These are phyloP conservation scores for Gilbertella persicaria DNA, from an alignment of 371 early-diverging fungal species.

Conservation along the genomic window DNA sequence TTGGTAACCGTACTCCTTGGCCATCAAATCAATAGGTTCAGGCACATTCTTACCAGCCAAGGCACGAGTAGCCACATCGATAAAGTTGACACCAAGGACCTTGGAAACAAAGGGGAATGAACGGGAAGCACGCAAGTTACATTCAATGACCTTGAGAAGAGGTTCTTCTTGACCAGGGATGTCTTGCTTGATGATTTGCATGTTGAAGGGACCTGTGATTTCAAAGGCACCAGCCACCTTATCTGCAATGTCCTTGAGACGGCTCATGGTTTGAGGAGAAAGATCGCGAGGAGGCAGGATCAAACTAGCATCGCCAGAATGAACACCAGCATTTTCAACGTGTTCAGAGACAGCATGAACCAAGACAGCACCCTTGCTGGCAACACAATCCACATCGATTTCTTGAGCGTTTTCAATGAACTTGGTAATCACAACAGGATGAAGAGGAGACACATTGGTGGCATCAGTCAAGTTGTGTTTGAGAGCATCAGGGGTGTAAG, in stretches of 20 bases:
- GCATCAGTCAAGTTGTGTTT: conserved; percentile 77
- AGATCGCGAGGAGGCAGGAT: conserved; percentile 85
- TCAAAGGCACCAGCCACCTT: conserved; percentile 87
- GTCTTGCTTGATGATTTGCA: conserved; percentile 84
- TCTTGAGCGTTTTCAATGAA: conserved; percentile 93
- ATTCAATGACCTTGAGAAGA: conserved; percentile 91
- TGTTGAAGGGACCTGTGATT: conserved; percentile 95
- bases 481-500: conserved; percentile 72
- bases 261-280: conserved; percentile 59
- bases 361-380: conserved; percentile 77
- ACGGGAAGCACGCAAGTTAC: conserved; percentile 94
- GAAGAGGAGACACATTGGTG: conserved; percentile 84
- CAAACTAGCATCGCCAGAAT: conserved; percentile 96
- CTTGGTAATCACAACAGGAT: conserved; percentile 94
- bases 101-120: conserved; percentile 97
- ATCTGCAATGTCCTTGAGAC: conserved; percentile 75
- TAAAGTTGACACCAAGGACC: conserved; percentile 86
- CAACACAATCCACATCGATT: conserved; percentile 93
- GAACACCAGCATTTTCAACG: conserved; percentile 95
- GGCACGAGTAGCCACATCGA: conserved; percentile 86
- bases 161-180: conserved; percentile 23
- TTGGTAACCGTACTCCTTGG: conserved; percentile 63
- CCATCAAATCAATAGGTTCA: conserved; percentile 71
- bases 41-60: conserved; percentile 65
- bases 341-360: conserved; percentile 92